These are phyloP conservation scores for Graphium sp. DNA, from an alignment of 2,329 filamentous ascomycete genomes.

Conservation along the genomic window DNA sequence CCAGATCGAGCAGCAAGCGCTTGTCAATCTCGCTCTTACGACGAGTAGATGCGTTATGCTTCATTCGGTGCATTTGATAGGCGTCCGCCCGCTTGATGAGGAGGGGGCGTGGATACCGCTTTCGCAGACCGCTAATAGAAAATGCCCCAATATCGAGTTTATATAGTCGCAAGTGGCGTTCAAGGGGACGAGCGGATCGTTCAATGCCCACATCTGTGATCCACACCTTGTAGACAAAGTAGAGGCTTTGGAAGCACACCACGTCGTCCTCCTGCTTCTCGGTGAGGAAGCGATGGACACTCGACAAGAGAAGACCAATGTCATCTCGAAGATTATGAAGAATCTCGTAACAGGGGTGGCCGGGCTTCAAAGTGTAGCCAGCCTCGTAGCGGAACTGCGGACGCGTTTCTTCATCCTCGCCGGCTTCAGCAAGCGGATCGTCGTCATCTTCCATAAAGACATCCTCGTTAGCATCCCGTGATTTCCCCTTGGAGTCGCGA, in stretches of 20 bases:
- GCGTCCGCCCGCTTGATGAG: conserved; percentile 84
- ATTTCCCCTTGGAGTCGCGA: conserved; percentile 24
- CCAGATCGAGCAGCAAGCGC: conserved; percentile 66
- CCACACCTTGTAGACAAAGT: conserved; percentile 86
- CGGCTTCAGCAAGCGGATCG: conserved; percentile 42
- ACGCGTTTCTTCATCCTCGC: conserved; percentile 67
- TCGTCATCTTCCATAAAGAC: conserved; percentile 25
- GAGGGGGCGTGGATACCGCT: conserved; percentile 83
- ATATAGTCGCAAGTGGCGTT: conserved; percentile 71
- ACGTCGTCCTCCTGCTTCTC: conserved; percentile 88
- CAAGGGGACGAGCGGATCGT: conserved; percentile 80
- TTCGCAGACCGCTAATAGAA: conserved; percentile 83
- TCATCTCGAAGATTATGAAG: conserved; percentile 71
- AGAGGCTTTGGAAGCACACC: conserved; percentile 82
- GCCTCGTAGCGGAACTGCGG: conserved; percentile 79
- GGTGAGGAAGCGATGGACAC: conserved; percentile 70
- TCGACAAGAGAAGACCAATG: conserved; percentile 65
- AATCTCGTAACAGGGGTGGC: conserved; percentile 44
- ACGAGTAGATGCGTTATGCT: conserved; percentile 80
- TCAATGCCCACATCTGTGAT: conserved; percentile 97
- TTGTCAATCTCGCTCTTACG: conserved; percentile 86
- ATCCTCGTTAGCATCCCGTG: conserved; percentile 35
- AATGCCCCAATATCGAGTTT: conserved; percentile 79
- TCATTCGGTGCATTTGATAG: conserved; percentile 84
- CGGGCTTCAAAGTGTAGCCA: conserved; percentile 56